A percentile compares a stretch with the other conserved stretches of the same genome.
Conservation (phyloP, 805 yeast species). For the Starmerella apicola region DNA sequence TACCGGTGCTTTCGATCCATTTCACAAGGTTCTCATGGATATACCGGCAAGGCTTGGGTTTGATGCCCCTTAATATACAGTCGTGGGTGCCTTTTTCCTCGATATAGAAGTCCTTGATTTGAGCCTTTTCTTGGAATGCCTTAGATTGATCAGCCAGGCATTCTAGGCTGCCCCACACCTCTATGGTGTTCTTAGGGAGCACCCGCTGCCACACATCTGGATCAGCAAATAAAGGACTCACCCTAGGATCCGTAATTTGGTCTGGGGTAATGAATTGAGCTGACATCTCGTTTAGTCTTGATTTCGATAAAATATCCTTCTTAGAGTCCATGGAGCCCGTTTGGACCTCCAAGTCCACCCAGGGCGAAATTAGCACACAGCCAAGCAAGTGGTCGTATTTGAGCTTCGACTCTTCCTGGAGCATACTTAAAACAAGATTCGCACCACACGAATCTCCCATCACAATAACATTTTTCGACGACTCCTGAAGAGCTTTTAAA, state of each 20-base stretch:
- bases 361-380: conserved; percentile 18
- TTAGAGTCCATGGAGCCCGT: conserved; percentile 12
- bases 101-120: conserved; percentile 6
- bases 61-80: conserved; percentile 16
- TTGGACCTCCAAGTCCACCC: conserved; percentile 14
- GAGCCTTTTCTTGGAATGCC: conserved; percentile 8
- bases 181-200: conserved; percentile 10
- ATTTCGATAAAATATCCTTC: conserved; percentile 11
- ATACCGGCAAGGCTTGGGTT: conserved; percentile 12
- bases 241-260: conserved; percentile 12
- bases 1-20: too few species aligned
- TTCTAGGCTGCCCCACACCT: conserved; percentile 20
- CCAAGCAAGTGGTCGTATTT: conserved; percentile 8
- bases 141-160: conserved; percentile 16
- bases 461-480: conserved; percentile 19
- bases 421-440: conserved; percentile 19
- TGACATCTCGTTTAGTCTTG: conserved; percentile 13
- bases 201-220: conserved; percentile 14
- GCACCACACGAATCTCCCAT: conserved; percentile 29
- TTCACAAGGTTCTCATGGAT: conserved; percentile 3
- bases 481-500: conserved; percentile 16
- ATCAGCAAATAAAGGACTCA: conserved; percentile 13
- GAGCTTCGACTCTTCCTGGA: conserved; percentile 7
- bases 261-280: conserved; percentile 4
- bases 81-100: conserved; percentile 21